Conservation (phyloP, 495 filamentous ascomycete species). For the Aspergillus leporis region DNA sequence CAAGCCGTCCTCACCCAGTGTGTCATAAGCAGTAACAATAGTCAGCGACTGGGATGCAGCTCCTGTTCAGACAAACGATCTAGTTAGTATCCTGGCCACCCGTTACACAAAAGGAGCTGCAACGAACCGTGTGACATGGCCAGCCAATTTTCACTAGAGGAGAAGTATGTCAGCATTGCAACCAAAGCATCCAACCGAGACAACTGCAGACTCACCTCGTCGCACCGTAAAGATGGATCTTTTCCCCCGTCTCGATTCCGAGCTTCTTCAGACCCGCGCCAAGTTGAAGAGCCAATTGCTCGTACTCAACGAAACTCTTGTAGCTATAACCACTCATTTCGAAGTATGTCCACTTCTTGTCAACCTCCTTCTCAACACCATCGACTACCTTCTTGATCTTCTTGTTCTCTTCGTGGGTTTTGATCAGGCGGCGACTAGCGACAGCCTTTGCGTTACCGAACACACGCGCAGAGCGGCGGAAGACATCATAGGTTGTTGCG, state of each 20-base stretch:
- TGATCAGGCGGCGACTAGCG: constrained; percentile 76
- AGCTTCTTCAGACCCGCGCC: constrained; percentile 79
- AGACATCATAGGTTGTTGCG: constrained; percentile 82
- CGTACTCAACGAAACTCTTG: constrained; percentile 85
- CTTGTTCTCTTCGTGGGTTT: constrained; percentile 88
- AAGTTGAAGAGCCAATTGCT: constrained; percentile 69
- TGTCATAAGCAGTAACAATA: constrained; percentile 97
- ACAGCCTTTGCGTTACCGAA: constrained; percentile 89
- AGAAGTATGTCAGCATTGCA: constrained; percentile 8
- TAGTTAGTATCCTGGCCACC: background rate
- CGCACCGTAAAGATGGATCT: constrained; percentile 85
- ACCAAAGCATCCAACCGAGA: background rate
- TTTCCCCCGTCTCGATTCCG: constrained; percentile 70
- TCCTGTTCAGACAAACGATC: constrained; percentile 21
- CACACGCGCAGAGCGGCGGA: constrained; percentile 72
- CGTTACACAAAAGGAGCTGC: background rate
- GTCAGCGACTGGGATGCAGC: constrained; percentile 89
- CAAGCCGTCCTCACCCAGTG: constrained; percentile 89
- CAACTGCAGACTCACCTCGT: constrained; percentile 58
- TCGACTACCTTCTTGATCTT: constrained; percentile 97
- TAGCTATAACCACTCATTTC: constrained; percentile 88
- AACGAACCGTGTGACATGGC: constrained; percentile 65
- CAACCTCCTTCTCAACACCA: constrained; percentile 82
- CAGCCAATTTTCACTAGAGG: constrained; percentile 69
- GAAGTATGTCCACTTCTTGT: constrained; percentile 96